Base-by-base conservation (phyloP, 2,329 filamentous ascomycete genomes). In the Rhinocladiella mackenziei region DNA sequence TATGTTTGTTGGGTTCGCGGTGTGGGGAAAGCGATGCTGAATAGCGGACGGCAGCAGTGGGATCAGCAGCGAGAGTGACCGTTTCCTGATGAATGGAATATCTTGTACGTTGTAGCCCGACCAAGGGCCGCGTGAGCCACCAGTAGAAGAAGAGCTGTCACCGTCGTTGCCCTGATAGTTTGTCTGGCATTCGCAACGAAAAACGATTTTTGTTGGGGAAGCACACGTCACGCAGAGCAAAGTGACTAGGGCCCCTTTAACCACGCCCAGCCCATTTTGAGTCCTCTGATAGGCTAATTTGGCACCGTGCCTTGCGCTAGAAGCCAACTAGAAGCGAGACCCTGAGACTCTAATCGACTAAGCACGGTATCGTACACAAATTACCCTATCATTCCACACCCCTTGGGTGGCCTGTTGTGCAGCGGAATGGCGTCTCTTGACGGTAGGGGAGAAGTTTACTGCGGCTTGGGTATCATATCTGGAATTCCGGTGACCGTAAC, bases 1-100 rank as follows among this genome's bases (percentile, higher is more conserved):
- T 50, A 50, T 50, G 48, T 50, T 50, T 50, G 48, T 50, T 50
- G 48, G 41, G 48, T 25, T 23, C 29, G n/a, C 14, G 39, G 25
- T 47, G 33, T 43, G 38, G 48, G 48, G 47, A 43, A 43, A 32
- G 39, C 29, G 32, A 39, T n/a, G n/a, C n/a, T n/a, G n/a, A n/a
- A n/a, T n/a, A n/a, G n/a, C 28, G 39, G 37, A 45, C 30, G 29
- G 42, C 25, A 23, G 23, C 4, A 29, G 26, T 26, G 10, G 23
- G 32, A 39, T 23, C 11, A 31, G 28, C 11, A 15, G 13, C 13
- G 13, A 13, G 35, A 18, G 5, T 32, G 7, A 5, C 30, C 13
- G 15, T 32, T 17, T 32, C 4, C 9, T 14, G 7, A 11, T 17
- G 30, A 17, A 17, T 5, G 18, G 30, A 17, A 17, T 5, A 32